Percentiles rank a stretch among this genome's conserved stretches.
Evolutionary conservation across 106 monocot species (phyloP).

Genomic region (Dendrobium chrysotoxum): DNA sequence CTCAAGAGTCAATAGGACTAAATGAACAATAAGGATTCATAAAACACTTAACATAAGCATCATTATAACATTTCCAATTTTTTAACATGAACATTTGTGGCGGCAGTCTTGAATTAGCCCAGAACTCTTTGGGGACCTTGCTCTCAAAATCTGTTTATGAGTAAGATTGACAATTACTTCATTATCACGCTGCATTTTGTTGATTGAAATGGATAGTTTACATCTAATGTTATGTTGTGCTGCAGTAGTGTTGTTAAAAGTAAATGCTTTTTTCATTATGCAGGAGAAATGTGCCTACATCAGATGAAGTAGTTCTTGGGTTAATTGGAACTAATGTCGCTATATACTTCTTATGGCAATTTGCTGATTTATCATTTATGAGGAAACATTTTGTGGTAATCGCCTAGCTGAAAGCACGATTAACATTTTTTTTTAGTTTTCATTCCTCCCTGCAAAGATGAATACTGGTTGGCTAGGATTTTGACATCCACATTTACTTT

Average conservation of each 20-base stretch:
- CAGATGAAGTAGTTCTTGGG: slow-evolving; percentile 49
- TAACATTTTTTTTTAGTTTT: background rate
- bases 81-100: too few species aligned
- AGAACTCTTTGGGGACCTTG: too few species aligned
- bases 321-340: slow-evolving; percentile 76
- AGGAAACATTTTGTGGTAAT: slow-evolving; percentile 67
- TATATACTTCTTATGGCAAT: slow-evolving; percentile 69
- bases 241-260: background rate
- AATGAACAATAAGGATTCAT: too few species aligned
- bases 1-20: too few species aligned
- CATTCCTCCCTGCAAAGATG: background rate
- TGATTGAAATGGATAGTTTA: too few species aligned
- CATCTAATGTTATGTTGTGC: too few species aligned
- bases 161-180: too few species aligned
- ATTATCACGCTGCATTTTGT: too few species aligned
- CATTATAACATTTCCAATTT: too few species aligned
- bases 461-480: background rate
- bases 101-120: too few species aligned
- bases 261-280: slow-evolving; percentile 12
- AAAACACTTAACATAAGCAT: too few species aligned
- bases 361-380: slow-evolving; percentile 74
- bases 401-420: background rate
- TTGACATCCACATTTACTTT: slow-evolving; percentile 4
- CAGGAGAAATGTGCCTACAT: slow-evolving; percentile 46
- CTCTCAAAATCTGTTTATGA: too few species aligned